Evolutionary conservation across 805 yeast species (phyloP).

Genomic region (Metschnikowia kofuensis): DNA sequence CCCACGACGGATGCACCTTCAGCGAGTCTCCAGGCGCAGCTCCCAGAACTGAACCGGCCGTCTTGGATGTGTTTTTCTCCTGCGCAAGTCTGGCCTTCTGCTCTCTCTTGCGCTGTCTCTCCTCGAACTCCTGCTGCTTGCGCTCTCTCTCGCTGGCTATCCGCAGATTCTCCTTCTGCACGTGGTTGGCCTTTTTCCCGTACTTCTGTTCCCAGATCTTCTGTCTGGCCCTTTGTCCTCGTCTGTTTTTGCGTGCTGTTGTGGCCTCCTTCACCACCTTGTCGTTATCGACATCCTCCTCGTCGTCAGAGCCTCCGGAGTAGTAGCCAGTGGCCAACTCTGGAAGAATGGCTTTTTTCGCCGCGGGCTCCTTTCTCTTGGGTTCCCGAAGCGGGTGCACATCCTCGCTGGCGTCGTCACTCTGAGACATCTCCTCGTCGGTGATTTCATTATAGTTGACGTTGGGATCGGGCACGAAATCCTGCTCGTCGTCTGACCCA

Average conservation of each 20-base stretch:
- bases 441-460: conserved; percentile 59
- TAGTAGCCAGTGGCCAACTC: conserved; percentile 74
- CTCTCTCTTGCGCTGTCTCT: conserved; percentile 65
- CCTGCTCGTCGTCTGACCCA: conserved; percentile 43
- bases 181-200: conserved; percentile 81
- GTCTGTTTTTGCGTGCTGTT: conserved; percentile 72
- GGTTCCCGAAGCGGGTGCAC: conserved; percentile 26
- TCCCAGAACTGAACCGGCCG: conserved; percentile 9
- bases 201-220: conserved; percentile 93
- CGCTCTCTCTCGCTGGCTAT: conserved; percentile 53
- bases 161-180: conserved; percentile 61
- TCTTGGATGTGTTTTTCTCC: conserved; percentile 23
- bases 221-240: conserved; percentile 97
- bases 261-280: conserved; percentile 51
- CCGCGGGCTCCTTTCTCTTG: conserved; percentile 20
- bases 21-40: not conserved
- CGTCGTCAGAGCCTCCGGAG: conserved; percentile 79
- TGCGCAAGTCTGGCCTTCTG: conserved; percentile 40
- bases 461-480: conserved; percentile 29
- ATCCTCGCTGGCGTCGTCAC: conserved; percentile 6
- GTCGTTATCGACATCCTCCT: conserved; percentile 43
- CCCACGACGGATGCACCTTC: conserved; percentile 94
- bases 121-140: conserved; percentile 66
- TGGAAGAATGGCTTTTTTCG: conserved; percentile 49
- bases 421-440: conserved; percentile 57